Conservation (phyloP, 176 grass and related monocot genomes). For the Triticum monococcum region DNA sequence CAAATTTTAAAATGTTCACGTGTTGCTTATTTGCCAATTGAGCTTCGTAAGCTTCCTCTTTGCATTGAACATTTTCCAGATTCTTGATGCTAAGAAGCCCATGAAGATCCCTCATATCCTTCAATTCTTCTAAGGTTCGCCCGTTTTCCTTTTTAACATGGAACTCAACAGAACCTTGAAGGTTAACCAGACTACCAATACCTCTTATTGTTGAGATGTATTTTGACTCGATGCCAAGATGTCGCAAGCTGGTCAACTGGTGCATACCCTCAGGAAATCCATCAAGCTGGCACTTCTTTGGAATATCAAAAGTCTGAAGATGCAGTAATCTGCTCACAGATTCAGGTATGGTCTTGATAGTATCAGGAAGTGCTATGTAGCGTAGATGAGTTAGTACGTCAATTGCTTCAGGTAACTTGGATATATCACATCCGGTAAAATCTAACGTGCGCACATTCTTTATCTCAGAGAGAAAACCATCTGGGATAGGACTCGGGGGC, state of each 20-base stretch:
- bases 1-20: conserved; percentile 36
- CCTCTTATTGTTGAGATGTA: conserved; percentile 34
- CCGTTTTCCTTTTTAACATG: conserved; percentile 29
- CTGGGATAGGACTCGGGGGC: conserved; percentile 15
- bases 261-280: conserved; percentile 27
- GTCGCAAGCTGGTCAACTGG: conserved; percentile 36
- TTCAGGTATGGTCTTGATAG: conserved; percentile 34
- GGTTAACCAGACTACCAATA: conserved; percentile 43
- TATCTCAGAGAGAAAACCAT: conserved; percentile 31
- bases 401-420: conserved; percentile 34
- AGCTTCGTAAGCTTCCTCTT: conserved; percentile 37
- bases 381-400: conserved; percentile 45
- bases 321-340: conserved; percentile 50
- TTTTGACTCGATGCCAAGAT: conserved; percentile 33
- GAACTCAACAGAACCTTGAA: conserved; percentile 44
- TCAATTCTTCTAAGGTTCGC: conserved; percentile 43
- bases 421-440: conserved; percentile 45
- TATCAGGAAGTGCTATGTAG: conserved; percentile 49
- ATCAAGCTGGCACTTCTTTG: conserved; percentile 33
- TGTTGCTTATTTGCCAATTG: conserved; percentile 30
- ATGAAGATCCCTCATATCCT: conserved; percentile 40
- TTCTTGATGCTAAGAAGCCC: conserved; percentile 37
- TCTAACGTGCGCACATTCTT: conserved; percentile 45
- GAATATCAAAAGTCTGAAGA: conserved; percentile 53
- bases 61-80: conserved; percentile 40